These are phyloP conservation scores for Ganoderma lingzhi DNA, from an alignment of 1,284 basidiomycete species.

Conservation along the genomic window DNA sequence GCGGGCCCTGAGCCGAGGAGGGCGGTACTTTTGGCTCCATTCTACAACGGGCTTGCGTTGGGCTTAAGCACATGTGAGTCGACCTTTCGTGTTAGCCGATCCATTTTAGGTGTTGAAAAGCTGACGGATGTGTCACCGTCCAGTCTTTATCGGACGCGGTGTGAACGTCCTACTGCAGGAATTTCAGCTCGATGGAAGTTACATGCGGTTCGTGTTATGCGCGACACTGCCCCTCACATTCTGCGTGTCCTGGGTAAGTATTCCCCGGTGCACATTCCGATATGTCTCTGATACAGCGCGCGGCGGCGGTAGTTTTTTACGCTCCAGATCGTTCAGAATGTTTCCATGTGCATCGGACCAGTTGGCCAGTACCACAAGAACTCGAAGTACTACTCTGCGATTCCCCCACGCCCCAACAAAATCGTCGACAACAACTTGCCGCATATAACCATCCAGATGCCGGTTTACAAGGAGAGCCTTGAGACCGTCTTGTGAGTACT, in stretches of 20 bases:
- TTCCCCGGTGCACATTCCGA: background rate
- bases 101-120: background rate
- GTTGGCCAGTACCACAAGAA: constrained; percentile 59
- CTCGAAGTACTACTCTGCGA: constrained; percentile 56
- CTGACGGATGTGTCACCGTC: background rate
- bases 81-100: background rate
- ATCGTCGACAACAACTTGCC: constrained; percentile 54
- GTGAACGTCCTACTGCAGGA: constrained; percentile 52
- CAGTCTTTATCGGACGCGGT: constrained; percentile 51
- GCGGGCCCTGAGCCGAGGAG: constrained; percentile 44
- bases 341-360: constrained; percentile 53
- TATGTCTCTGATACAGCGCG: constrained; percentile 20
- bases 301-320: constrained; percentile 42
- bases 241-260: constrained; percentile 49
- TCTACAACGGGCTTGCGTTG: constrained; percentile 56
- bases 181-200: constrained; percentile 53
- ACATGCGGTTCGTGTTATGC: constrained; percentile 52
- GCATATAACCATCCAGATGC: constrained; percentile 64
- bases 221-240: constrained; percentile 52
- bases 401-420: constrained; percentile 50
- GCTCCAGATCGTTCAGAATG: constrained; percentile 48
- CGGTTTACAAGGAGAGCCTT: constrained; percentile 59
- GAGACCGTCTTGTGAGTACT: constrained; percentile 47
- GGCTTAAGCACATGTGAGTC: constrained; percentile 46
- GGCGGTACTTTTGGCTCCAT: constrained; percentile 52